Evolutionary conservation across 768 basidiomycete genomes (phyloP).

Genomic region (Mycena sanguinolenta): DNA sequence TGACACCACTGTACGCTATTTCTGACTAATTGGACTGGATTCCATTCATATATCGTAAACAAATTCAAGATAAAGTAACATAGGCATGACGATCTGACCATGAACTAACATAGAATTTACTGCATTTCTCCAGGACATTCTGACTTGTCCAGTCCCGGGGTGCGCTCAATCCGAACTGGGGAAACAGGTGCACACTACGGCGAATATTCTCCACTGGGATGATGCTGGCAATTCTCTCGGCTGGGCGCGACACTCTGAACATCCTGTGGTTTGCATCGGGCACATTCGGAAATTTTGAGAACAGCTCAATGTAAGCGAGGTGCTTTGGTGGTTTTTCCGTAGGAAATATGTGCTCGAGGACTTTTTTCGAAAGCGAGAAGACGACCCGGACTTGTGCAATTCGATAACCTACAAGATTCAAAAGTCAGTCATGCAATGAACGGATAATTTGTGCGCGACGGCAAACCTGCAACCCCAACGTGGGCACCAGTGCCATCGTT

Average conservation of each 20-base stretch:
- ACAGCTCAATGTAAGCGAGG: conserved; percentile 49
- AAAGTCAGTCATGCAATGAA: conserved; percentile 14
- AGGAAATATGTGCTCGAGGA: neutral
- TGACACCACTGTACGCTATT: too few species aligned
- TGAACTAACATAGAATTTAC: conserved; percentile 28
- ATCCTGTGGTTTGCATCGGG: conserved; percentile 23
- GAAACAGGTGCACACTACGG: too few species aligned
- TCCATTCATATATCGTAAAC: too few species aligned
- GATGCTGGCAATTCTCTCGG: conserved; percentile 16
- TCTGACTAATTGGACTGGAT: too few species aligned
- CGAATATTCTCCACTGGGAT: conserved; percentile 36
- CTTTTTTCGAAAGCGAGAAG: conserved; percentile 1
- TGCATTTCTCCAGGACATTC: conserved; percentile 33
- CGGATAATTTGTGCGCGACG: too few species aligned
- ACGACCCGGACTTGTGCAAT: too few species aligned
- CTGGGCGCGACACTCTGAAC: conserved; percentile 23
- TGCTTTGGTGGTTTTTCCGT: conserved; percentile 30
- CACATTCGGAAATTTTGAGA: conserved; percentile 30
- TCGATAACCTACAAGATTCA: conserved; percentile 31
- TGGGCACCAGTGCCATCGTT: conserved; percentile 24
- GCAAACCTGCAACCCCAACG: conserved; percentile 38
- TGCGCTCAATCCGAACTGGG: conserved; percentile 38
- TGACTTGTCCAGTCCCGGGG: conserved; percentile 42
- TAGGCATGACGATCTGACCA: too few species aligned
- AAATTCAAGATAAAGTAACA: too few species aligned